Evolutionary conservation across 108 stramenopile species (phyloP), one percentile per base, ranked within the genome.

Genomic region (Skeletonema costatum): DNA sequence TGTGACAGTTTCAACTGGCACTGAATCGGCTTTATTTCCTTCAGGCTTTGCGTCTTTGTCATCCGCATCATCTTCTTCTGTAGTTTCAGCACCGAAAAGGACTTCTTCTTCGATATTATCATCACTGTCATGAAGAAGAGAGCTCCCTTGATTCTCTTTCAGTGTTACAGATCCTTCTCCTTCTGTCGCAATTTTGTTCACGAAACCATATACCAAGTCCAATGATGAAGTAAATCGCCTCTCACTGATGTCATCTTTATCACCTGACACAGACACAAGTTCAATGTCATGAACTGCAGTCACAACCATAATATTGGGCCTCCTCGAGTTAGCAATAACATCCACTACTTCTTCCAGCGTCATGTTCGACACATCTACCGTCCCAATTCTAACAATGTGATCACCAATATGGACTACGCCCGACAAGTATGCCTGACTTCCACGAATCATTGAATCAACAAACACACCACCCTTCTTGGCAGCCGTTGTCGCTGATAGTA

Each of bases 391-490:
- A 17, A 89, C 71, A 21, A 92, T 66, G 41, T 70, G 50, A 75
- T 95, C 94, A 12, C 94, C 94, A 32, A 86, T 79, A 19, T 75
- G 75, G 25, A 93, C 84, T 14, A 92, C 86, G 13, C 90, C 87
- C 9, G 89, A 89, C 39, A 73, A 50, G 32, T 90, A 80, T 2
- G 94, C 94, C 33, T 91, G 85, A 12, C 94, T 91, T n/a, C 91
- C 87, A 5, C 79, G 74, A 16, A 93, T 85, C 12, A 92, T 39
- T 58, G 76, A 92, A 77, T 95, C 94, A 17, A 95, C 86, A 75
- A 85, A 95, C 1, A 93, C 89, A 14, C 94, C 94, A 68, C 86
- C 86, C 46, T 86, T 86, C 61, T 86, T 88, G 9, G 76, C 32
- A 14, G 63, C 41, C 1, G 73, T 35, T 6, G 69, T 62, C 11